Conservation (phyloP, 768 basidiomycete species). For the Tephrocybe sp. region DNA sequence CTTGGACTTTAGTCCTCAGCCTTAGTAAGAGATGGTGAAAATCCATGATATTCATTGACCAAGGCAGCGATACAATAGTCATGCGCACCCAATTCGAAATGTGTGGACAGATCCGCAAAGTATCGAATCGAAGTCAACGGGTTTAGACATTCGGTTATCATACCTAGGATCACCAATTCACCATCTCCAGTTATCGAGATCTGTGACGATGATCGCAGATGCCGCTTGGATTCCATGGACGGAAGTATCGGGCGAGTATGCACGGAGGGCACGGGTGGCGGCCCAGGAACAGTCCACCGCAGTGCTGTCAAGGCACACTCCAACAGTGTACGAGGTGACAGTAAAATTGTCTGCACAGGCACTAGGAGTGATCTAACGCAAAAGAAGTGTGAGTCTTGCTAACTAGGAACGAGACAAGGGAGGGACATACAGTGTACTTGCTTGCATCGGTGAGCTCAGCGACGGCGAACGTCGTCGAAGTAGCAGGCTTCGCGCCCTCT, state of each 20-base stretch:
- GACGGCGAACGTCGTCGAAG: background rate
- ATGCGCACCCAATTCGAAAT: no score
- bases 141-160: no score
- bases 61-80: no score
- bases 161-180: no score
- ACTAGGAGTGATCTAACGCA: slow-evolving; percentile 8
- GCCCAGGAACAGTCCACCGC: slow-evolving; percentile 12
- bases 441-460: slow-evolving; percentile 4
- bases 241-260: slow-evolving; percentile 14
- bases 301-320: slow-evolving; percentile 9
- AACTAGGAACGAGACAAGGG: no score
- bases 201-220: slow-evolving; percentile 14
- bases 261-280: slow-evolving; percentile 12
- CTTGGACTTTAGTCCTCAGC: no score
- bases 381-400: no score
- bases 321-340: slow-evolving; percentile 14
- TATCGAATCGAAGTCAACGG: no score
- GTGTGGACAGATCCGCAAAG: no score
- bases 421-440: slow-evolving; percentile 12
- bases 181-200: slow-evolving; percentile 19
- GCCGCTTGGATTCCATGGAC: slow-evolving; percentile 10
- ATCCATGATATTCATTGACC: no score
- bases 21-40: no score
- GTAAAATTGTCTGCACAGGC: slow-evolving; percentile 6
- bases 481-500: background rate